Percentiles rank a stretch among this genome's conserved stretches.
These are phyloP conservation scores for Phytophthora nicotianae DNA, from an alignment of 352 stramenopile genomes.

Conservation along the genomic window DNA sequence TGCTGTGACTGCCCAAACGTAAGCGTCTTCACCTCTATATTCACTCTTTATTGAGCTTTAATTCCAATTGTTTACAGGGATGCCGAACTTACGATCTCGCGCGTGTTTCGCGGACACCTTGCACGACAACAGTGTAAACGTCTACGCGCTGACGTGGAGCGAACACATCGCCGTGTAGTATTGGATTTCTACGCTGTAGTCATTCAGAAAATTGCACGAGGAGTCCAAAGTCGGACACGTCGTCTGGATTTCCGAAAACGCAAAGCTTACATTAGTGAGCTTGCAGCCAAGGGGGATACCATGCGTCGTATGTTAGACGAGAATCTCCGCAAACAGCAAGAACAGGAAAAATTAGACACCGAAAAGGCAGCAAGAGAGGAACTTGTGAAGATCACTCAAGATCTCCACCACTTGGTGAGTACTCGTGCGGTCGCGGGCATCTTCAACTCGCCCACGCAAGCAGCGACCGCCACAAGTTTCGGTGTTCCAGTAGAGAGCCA, in stretches of 20 bases:
- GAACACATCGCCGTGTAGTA: slow-evolving; percentile 35
- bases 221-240: slow-evolving; percentile 47
- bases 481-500: slow-evolving; percentile 65
- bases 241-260: slow-evolving; percentile 64
- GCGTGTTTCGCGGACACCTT: slow-evolving; percentile 65
- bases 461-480: slow-evolving; percentile 49
- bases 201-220: slow-evolving; percentile 65
- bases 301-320: slow-evolving; percentile 54
- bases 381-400: slow-evolving; percentile 55
- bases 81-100: slow-evolving; percentile 57
- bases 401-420: slow-evolving; percentile 71
- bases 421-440: slow-evolving; percentile 57
- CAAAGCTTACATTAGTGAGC: slow-evolving; percentile 59
- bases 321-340: slow-evolving; percentile 47
- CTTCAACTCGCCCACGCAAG: slow-evolving; percentile 58
- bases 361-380: slow-evolving; percentile 48
- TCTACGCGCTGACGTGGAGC: slow-evolving; percentile 21
- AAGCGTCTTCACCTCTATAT: slow-evolving; percentile 5
- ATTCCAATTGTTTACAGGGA: slow-evolving; percentile 47
- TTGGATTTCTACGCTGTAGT: slow-evolving; percentile 54
- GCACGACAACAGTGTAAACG: slow-evolving; percentile 37
- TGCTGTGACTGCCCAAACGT: slow-evolving; percentile 43
- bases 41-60: neutral
- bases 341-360: slow-evolving; percentile 43
- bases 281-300: slow-evolving; percentile 52